Conservation (phyloP, 83 land plant species). For the Picea abies region DNA sequence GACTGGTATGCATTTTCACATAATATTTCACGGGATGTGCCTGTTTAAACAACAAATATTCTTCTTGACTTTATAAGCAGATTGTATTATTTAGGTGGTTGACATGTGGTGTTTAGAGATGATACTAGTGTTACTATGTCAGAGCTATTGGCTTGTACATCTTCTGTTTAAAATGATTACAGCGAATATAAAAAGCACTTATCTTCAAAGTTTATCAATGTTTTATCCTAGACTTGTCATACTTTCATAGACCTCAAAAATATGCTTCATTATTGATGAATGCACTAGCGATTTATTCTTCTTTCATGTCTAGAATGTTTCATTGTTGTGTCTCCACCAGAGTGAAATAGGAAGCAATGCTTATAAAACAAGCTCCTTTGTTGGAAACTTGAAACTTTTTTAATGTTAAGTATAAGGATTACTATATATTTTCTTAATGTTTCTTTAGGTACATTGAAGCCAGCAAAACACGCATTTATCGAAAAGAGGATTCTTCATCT, state of each 20-base stretch:
- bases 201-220: too few species aligned
- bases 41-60: neutral
- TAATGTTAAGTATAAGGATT: neutral
- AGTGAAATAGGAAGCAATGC: neutral
- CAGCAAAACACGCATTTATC: slow-evolving; percentile 88
- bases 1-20: slow-evolving; percentile 71
- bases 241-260: too few species aligned
- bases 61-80: neutral
- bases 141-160: neutral
- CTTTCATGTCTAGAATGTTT: neutral
- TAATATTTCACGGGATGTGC: neutral
- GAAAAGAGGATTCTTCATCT: slow-evolving; percentile 46
- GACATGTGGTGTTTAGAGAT: neutral
- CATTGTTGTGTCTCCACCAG: neutral
- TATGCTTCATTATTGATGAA: too few species aligned
- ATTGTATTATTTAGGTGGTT: neutral
- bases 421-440: too few species aligned
- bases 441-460: slow-evolving; percentile 92
- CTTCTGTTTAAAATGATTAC: neutral
- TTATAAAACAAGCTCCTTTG: neutral
- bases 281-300: neutral
- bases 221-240: too few species aligned
- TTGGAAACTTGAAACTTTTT: neutral
- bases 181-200: neutral
- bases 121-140: neutral